These are phyloP conservation scores for Trametes polyzona DNA, from an alignment of 1,284 basidiomycete genomes.

Conservation along the genomic window DNA sequence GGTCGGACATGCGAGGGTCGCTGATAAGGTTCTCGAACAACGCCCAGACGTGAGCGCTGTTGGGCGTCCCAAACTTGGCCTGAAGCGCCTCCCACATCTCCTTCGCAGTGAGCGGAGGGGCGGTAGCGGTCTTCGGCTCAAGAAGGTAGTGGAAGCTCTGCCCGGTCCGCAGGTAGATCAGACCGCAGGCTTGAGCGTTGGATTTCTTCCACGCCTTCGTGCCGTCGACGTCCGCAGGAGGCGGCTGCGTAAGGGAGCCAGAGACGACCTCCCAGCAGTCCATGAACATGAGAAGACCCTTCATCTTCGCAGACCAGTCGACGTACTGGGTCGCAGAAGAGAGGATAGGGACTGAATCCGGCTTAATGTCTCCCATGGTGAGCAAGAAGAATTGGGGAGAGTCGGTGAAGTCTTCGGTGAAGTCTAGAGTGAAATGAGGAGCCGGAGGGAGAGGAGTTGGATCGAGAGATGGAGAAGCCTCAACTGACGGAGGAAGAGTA, in stretches of 20 bases:
- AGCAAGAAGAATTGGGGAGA: background rate
- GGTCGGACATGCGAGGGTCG: background rate
- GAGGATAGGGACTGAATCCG: background rate
- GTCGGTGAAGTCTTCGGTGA: background rate
- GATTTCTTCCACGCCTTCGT: background rate
- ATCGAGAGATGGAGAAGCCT: too few relatives aligned
- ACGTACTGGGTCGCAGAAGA: background rate
- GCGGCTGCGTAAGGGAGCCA: background rate
- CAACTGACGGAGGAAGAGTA: background rate
- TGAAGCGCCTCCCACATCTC: background rate
- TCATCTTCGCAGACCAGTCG: background rate
- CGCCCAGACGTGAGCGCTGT: background rate
- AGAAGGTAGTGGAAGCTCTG: background rate
- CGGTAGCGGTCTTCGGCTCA: background rate
- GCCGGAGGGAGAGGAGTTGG: background rate
- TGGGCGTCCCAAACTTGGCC: background rate
- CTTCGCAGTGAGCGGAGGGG: background rate
- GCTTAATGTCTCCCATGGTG: conserved; percentile 2
- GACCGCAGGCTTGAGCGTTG: background rate
- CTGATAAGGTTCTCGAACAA: background rate
- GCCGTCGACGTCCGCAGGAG: background rate
- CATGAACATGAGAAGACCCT: background rate
- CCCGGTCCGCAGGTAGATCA: background rate
- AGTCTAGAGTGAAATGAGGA: background rate
- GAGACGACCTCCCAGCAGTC: background rate